Percentiles rank a stretch among this genome's conserved stretches.
Conservation (phyloP, 176 grass and related monocot genomes). For the Zea mays region DNA sequence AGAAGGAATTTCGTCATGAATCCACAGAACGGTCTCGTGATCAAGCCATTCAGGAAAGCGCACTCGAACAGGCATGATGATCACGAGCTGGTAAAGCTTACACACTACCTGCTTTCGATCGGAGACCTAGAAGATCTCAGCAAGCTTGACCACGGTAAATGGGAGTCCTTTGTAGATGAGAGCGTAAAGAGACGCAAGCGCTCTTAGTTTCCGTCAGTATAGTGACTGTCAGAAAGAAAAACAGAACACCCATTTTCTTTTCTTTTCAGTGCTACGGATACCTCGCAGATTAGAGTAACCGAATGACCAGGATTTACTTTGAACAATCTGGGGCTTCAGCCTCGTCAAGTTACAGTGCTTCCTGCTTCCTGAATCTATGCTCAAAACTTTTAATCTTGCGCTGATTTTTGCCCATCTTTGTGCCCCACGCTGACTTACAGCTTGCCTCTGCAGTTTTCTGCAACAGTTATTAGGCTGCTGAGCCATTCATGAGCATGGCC, state of each 20-base stretch:
- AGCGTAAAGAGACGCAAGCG: constrained; percentile 67
- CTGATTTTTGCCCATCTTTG: constrained; percentile 5
- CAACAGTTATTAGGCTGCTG: neutral
- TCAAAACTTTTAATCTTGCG: neutral
- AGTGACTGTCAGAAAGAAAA: constrained; percentile 27
- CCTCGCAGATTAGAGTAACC: neutral
- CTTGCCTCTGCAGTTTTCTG: constrained; percentile 27
- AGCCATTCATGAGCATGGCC: neutral
- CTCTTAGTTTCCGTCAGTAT: constrained; percentile 40
- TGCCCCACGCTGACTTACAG: neutral
- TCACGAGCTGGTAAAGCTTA: constrained; percentile 71
- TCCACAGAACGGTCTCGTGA: constrained; percentile 88
- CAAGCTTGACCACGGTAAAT: constrained; percentile 70
- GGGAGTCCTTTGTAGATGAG: constrained; percentile 79
- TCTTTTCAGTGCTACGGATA: constrained; percentile 14
- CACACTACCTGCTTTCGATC: constrained; percentile 84
- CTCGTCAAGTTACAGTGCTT: neutral
- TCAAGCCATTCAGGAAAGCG: constrained; percentile 51
- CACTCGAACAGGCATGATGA: constrained; percentile 68
- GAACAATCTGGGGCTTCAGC: neutral
- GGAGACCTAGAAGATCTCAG: constrained; percentile 78
- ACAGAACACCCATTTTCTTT: constrained; percentile 23
- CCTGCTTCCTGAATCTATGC: neutral
- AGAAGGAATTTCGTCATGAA: constrained; percentile 96
- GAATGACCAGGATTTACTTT: constrained; percentile 18